Conservation (phyloP, 2,329 filamentous ascomycete genomes). For the Aspergillus terreus region DNA sequence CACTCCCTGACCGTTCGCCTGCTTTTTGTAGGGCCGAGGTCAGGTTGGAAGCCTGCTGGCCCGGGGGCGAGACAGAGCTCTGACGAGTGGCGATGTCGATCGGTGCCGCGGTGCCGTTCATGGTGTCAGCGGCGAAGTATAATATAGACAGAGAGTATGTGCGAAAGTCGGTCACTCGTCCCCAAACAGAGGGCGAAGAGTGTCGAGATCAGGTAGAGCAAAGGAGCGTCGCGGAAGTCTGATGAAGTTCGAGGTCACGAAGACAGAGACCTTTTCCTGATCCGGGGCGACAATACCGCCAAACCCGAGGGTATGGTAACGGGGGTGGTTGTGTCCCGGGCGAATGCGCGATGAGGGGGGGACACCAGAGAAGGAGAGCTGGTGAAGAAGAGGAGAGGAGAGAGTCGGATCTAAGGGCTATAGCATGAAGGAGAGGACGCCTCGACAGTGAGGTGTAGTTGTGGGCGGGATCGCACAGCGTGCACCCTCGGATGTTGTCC, state of each 20-base stretch:
- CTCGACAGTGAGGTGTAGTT: slow-evolving; percentile 23
- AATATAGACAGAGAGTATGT: slow-evolving; percentile 30
- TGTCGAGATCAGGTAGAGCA: slow-evolving; percentile 30
- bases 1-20: slow-evolving; percentile 39
- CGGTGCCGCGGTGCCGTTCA: slow-evolving; percentile 53
- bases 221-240: slow-evolving; percentile 24
- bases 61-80: slow-evolving; percentile 56
- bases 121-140: slow-evolving; percentile 34
- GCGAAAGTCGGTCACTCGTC: slow-evolving; percentile 25
- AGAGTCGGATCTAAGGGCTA: slow-evolving; percentile 44
- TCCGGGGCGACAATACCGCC: slow-evolving; percentile 40
- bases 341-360: slow-evolving; percentile 46
- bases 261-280: slow-evolving; percentile 40
- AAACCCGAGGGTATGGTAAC: slow-evolving; percentile 41
- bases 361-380: slow-evolving; percentile 49
- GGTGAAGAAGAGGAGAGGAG: slow-evolving; percentile 47
- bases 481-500: slow-evolving; percentile 37
- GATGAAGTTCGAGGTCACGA: slow-evolving; percentile 44
- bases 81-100: slow-evolving; percentile 59
- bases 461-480: slow-evolving; percentile 28
- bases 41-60: slow-evolving; percentile 60
- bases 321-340: slow-evolving; percentile 48
- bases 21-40: slow-evolving; percentile 58
- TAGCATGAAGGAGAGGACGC: slow-evolving; percentile 45
- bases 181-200: slow-evolving; percentile 17